phyloP scores from a whole-genome alignment of 2,329 filamentous ascomycete species.

The Paraphaeosphaeria sporulosa region DNA sequence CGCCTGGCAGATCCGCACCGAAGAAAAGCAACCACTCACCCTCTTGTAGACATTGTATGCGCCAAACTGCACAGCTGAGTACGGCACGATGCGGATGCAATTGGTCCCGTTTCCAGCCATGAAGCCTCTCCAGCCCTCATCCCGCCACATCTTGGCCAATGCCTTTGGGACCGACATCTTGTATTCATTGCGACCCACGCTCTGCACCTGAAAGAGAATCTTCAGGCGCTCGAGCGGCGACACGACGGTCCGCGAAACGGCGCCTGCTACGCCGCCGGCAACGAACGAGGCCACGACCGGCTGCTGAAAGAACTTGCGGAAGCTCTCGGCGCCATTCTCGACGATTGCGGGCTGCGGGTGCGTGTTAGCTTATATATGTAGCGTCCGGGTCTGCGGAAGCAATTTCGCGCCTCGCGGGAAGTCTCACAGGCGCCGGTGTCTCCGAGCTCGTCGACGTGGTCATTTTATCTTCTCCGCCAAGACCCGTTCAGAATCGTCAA shows the following conservation, averaged over 20 bases:
- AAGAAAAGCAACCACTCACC: slow-evolving; percentile 61
- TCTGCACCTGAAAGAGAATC: slow-evolving; percentile 97
- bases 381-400: neutral
- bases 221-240: slow-evolving; percentile 95
- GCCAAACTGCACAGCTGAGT: slow-evolving; percentile 97
- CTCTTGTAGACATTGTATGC: slow-evolving; percentile 98
- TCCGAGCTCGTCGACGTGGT: slow-evolving; percentile 29
- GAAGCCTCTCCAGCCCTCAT: slow-evolving; percentile 96
- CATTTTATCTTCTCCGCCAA: slow-evolving; percentile 24
- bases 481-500: slow-evolving; percentile 16
- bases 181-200: slow-evolving; percentile 88
- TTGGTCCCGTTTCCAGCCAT: slow-evolving; percentile 99
- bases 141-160: slow-evolving; percentile 91
- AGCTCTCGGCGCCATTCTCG: slow-evolving; percentile 28
- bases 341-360: slow-evolving; percentile 20
- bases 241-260: slow-evolving; percentile 96
- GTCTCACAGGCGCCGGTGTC: slow-evolving; percentile 29
- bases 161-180: slow-evolving; percentile 90
- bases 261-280: slow-evolving; percentile 91
- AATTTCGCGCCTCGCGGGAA: slow-evolving; percentile 15
- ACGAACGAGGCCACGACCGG: slow-evolving; percentile 92
- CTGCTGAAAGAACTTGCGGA: slow-evolving; percentile 67
- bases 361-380: slow-evolving; percentile 23
- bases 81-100: slow-evolving; percentile 96
- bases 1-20: slow-evolving; percentile 5